A percentile compares a stretch with the other conserved stretches of the same genome.
Evolutionary conservation across 2,329 filamentous ascomycete species (phyloP).

Genomic region (Mycosphaerella arachidis): DNA sequence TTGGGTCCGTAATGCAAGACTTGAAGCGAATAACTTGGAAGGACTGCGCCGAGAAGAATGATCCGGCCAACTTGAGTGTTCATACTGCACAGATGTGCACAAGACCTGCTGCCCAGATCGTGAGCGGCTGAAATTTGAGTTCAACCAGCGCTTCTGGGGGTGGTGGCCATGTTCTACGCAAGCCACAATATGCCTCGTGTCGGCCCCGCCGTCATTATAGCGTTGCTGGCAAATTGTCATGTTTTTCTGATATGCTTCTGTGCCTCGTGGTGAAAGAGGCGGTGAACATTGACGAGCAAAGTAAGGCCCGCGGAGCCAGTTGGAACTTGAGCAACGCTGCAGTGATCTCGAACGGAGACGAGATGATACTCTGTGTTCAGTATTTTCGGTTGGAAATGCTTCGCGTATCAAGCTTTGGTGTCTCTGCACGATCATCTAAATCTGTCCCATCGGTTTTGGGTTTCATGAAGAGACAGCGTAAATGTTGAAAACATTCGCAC

Average conservation of each 20-base stretch:
- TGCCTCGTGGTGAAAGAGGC: background rate
- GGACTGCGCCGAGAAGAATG: no score
- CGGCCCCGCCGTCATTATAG: background rate
- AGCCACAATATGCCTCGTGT: background rate
- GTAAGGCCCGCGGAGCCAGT: no score
- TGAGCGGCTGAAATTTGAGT: background rate
- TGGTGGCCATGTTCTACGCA: background rate
- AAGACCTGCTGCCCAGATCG: background rate
- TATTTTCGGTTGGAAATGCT: no score
- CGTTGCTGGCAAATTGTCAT: background rate
- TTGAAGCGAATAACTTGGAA: background rate
- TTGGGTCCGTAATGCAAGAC: background rate
- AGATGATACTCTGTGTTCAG: no score
- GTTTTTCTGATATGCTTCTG: no score
- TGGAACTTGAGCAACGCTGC: no score
- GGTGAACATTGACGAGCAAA: no score
- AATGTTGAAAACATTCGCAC: background rate
- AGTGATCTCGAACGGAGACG: no score
- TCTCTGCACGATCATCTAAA: no score
- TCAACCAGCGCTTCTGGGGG: background rate
- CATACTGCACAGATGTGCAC: background rate
- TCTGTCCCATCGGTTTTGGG: background rate
- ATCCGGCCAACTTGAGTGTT: no score
- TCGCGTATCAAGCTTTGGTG: no score
- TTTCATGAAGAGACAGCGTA: background rate